phyloP scores from a whole-genome alignment of 73 alveolate genomes.

The Tetrahymena thermophila region DNA sequence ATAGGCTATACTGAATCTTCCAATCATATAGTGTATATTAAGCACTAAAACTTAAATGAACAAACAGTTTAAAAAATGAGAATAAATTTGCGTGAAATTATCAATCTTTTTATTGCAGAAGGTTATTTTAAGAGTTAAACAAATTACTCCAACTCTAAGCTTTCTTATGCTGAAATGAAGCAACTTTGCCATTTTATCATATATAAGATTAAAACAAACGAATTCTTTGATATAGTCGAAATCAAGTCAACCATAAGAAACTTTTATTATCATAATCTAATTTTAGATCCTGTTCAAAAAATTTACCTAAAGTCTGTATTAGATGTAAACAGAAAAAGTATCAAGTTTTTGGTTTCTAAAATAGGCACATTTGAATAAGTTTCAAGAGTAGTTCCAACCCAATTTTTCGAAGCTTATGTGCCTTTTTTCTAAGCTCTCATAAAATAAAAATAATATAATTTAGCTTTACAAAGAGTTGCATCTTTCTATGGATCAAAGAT shows the following conservation, averaged over 20 bases:
- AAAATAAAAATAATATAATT: neutral
- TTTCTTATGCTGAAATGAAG: conserved; percentile 12
- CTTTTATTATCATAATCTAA: neutral
- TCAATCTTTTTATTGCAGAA: conserved; percentile 40
- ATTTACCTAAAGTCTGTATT: neutral
- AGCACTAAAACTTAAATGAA: conserved; percentile 14
- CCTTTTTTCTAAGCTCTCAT: neutral
- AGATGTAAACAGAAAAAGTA: neutral
- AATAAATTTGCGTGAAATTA: conserved; percentile 24
- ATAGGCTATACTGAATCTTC: conserved; percentile 21
- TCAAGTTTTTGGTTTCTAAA: neutral
- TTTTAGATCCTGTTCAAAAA: neutral
- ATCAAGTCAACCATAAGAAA: neutral
- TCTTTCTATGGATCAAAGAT: neutral
- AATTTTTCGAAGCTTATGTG: neutral
- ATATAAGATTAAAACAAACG: conserved; percentile 20
- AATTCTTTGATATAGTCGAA: conserved; percentile 6
- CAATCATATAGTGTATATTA: conserved; percentile 29
- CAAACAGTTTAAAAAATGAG: conserved; percentile 15
- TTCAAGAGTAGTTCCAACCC: neutral
- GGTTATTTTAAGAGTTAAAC: conserved; percentile 38
- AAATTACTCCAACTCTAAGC: conserved; percentile 25
- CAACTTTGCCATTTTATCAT: conserved; percentile 28
- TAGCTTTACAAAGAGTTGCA: neutral
- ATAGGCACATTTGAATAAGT: neutral